Base-by-base conservation (phyloP, 2,329 filamentous ascomycete species). In the Rhynchosporium secalis region DNA sequence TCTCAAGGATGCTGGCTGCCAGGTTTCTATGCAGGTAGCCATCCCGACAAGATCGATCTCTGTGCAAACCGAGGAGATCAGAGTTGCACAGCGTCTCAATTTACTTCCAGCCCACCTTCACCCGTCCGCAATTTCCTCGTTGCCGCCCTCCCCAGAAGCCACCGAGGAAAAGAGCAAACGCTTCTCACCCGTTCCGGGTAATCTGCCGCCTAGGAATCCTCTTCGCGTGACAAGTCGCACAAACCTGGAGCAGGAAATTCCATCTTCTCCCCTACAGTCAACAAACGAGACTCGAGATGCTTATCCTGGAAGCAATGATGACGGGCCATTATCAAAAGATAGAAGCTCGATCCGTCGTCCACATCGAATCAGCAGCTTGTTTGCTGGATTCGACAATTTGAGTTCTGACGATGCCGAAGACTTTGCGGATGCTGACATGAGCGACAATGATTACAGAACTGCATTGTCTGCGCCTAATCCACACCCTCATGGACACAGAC, bases 1-100 rank as follows among this genome's bases (percentile, higher is more conserved):
- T 61, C 86, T 86, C 65, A 97, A 92, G 74, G 92, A 92, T 75
- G 86, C 89, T 66, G 87, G 86, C 20, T 94, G 89, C 70, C 95
- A 99, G 76, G 92, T 92, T 31, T 81, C 82, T 43, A 78, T 86
- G 55, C 75, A 81, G 10, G 71, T 79, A 41, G 70, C 79, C 20
- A 79, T 71, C 13, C 66, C 69, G 20, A 65, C 66, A 31, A 70
- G 70, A 80, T 68, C 78, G 77, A 46, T 87, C 82, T 61, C 80
- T 77, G 51, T 86, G 62, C 95, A 99, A 78, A 99, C 95, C 0
- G 93, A 98, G 69, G 90, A 91, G 63, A 97, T 98, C 62, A 85
- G 91, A 60, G 85, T 96, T 5, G 93, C 96, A 72, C 85, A 86
- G 77, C 85, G 92, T 64, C 78, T 91, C 49, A 85, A 89, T 64